Evolutionary conservation across 148 eudicot species (phyloP), one percentile per base, ranked within the genome.

Genomic region (Vaccinium darrowii): DNA sequence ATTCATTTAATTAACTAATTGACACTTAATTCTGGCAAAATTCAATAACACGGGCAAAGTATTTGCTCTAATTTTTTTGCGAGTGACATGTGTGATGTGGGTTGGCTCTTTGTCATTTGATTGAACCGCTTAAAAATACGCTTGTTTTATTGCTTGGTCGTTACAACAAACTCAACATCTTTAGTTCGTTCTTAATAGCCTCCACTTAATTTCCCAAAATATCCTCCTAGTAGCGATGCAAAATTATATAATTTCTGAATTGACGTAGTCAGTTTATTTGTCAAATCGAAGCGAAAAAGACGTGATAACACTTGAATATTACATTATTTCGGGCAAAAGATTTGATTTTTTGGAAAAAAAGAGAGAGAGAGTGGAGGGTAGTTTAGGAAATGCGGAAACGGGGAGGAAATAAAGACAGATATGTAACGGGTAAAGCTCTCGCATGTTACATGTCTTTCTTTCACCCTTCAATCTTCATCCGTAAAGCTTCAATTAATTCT

Each of bases 381-480:
- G 0, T 67, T 76, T 36, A 39, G 85, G 86, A 63, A 83, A 86
- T 39, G 4, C 2, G 58, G 25, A 81, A 76, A 67, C 15, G 14
- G 16, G 18, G 43, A 39, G 81, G 81, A 78, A 80, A 36, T 89
- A 62, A 89, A 87, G 87, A 73, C 73, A 62, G 27, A 8, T 18
- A 27, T 6, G 74, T 62, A 80, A 85, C 87, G 79, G 86, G 86
- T 81, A 80, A 87, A 81, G 76, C 73, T 33, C 43, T 87, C 47
- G 86, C 88, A 85, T 89, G 89, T 87, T 87, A 81, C 88, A 81
- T 84, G 75, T 79, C 88, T 25, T 57, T 71, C 86, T 71, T 79
- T 79, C 79, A 53, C 47, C 82, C 83, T 81, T 76, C 83, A 78
- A 43, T 43, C 47, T 82, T 54, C 80, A 81, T 51, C 5, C 47